A percentile compares a stretch with the other conserved stretches of the same genome.
These are phyloP conservation scores for Dovyalis caffra DNA, from an alignment of 345 rosid species.

Conservation along the genomic window DNA sequence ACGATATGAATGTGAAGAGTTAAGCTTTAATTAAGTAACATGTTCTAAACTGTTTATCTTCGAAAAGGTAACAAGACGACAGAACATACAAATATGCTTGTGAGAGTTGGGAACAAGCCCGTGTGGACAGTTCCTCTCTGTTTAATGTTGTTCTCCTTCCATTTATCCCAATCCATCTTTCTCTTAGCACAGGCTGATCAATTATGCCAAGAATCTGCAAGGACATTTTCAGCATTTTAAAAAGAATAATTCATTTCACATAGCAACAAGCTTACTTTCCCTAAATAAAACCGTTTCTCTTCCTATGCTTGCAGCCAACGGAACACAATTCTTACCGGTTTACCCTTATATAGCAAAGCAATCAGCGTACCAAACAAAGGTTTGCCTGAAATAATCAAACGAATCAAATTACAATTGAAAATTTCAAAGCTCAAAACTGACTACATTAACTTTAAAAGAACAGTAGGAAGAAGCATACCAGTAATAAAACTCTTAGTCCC, in stretches of 20 bases:
- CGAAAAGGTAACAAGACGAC: neutral
- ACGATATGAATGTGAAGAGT: neutral
- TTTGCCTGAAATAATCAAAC: constrained; percentile 58
- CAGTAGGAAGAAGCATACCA: constrained; percentile 34
- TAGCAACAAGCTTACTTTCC: neutral
- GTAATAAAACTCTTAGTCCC: constrained; percentile 97
- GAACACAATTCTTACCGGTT: constrained; percentile 61
- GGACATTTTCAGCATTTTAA: neutral
- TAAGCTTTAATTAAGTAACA: constrained; percentile 5
- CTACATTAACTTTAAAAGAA: neutral
- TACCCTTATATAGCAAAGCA: constrained; percentile 70
- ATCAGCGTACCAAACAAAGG: constrained; percentile 91
- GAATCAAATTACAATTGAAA: neutral
- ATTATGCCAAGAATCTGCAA: constrained; percentile 82
- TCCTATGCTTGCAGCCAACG: neutral
- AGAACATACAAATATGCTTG: constrained; percentile 82
- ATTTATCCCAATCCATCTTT: constrained; percentile 85
- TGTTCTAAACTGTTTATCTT: neutral
- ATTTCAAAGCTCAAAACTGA: constrained; percentile 8
- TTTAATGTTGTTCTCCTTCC: constrained; percentile 78
- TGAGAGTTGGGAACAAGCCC: constrained; percentile 61
- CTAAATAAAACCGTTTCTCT: neutral
- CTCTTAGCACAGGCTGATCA: constrained; percentile 83
- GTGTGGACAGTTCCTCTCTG: constrained; percentile 70
- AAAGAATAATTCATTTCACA: neutral